Conservation (phyloP, 148 eudicot species). For the Talinum fruticosum region DNA sequence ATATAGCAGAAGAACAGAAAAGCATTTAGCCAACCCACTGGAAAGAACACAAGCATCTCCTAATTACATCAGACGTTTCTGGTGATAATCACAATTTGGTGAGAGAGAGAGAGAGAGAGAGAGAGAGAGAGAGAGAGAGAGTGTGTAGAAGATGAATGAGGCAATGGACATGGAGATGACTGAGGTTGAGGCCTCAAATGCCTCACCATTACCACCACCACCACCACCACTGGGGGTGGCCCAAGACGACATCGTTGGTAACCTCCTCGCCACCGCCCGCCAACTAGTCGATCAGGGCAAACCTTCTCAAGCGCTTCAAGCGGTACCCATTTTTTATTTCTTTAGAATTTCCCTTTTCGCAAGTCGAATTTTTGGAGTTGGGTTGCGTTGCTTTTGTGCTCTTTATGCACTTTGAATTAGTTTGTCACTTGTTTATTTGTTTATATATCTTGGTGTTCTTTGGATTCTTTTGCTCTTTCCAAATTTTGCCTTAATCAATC, state of each 20-base stretch:
- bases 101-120: not conserved
- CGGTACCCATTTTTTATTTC: conserved; percentile 36
- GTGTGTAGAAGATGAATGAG: conserved; percentile 23
- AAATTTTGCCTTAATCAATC: not conserved
- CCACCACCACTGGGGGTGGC: no score
- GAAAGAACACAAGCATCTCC: not conserved
- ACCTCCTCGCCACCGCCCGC: conserved; percentile 54
- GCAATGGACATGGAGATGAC: conserved; percentile 56
- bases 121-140: not conserved
- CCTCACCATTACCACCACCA: conserved; percentile 19
- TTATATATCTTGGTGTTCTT: not conserved
- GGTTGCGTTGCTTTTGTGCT: not conserved
- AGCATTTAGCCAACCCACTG: not conserved
- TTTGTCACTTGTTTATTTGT: not conserved
- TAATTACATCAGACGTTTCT: no score
- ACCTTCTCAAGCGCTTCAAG: conserved; percentile 84
- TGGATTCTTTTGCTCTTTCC: not conserved
- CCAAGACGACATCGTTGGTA: conserved; percentile 35
- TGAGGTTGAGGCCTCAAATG: conserved; percentile 33
- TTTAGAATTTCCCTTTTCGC: not conserved
- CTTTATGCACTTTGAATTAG: not conserved
- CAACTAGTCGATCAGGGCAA: conserved; percentile 68
- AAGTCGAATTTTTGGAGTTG: not conserved
- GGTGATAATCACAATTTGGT: not conserved
- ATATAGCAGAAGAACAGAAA: not conserved